Evolutionary conservation across 495 filamentous ascomycete species (phyloP).

Genomic region (Cenococcum geophilum): DNA sequence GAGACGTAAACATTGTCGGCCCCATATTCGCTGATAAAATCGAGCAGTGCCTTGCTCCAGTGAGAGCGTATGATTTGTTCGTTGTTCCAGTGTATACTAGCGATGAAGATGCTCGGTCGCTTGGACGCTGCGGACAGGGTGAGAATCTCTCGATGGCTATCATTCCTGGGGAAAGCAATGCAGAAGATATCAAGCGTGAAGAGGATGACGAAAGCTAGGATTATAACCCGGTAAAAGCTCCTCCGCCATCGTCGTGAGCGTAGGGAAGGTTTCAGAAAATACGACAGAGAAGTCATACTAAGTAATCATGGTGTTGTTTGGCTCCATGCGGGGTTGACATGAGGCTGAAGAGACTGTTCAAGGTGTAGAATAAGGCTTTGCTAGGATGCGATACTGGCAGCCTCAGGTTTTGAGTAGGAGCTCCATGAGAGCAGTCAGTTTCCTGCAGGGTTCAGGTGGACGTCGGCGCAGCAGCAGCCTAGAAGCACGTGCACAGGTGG

Average conservation of each 20-base stretch:
- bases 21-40: conserved; percentile 52
- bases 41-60: conserved; percentile 57
- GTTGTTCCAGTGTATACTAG: conserved; percentile 66
- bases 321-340: not conserved
- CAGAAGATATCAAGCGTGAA: not conserved
- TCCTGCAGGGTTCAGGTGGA: too few species aligned
- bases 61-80: conserved; percentile 53
- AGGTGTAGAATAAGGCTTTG: not conserved
- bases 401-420: too few species aligned
- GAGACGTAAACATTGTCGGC: conserved; percentile 64
- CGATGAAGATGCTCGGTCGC: conserved; percentile 50
- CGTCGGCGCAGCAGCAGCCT: too few species aligned
- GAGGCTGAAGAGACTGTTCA: not conserved
- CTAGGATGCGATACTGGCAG: too few species aligned
- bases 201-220: not conserved
- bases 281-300: not conserved
- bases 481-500: too few species aligned
- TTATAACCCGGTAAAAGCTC: not conserved
- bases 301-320: not conserved
- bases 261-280: not conserved
- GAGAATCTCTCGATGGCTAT: not conserved
- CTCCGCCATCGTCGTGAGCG: not conserved
- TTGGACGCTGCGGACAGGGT: not conserved
- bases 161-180: not conserved
- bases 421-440: too few species aligned